Evolutionary conservation across 345 rosid species (phyloP).

Genomic region (Streptanthus diversifolius): DNA sequence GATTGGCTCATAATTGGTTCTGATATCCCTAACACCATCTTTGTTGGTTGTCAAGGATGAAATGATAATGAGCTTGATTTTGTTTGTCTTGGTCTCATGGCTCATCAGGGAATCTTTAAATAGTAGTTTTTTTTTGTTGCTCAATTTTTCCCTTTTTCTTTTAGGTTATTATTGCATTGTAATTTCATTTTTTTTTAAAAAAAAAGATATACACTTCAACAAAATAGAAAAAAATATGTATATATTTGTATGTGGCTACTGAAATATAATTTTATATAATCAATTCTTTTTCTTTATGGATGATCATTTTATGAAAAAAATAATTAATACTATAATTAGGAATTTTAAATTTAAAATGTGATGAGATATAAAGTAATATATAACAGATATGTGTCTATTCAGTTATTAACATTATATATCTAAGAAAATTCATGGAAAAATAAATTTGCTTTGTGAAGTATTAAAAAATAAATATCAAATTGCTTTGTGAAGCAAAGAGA

Average conservation of each 20-base stretch:
- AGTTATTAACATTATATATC: too few relatives aligned
- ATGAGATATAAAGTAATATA: too few relatives aligned
- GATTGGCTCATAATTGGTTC: slow-evolving; percentile 12
- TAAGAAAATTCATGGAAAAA: too few relatives aligned
- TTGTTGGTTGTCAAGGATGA: background rate
- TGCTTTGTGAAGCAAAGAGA: background rate
- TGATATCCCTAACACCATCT: slow-evolving; percentile 16
- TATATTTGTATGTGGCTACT: background rate
- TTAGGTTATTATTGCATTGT: too few relatives aligned
- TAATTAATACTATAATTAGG: too few relatives aligned
- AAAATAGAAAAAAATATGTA: background rate
- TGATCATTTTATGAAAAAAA: background rate
- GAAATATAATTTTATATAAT: background rate
- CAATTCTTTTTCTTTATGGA: background rate
- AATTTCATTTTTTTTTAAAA: too few relatives aligned
- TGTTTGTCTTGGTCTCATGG: background rate
- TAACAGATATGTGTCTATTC: too few relatives aligned
- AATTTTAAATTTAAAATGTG: too few relatives aligned
- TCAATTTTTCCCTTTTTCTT: background rate
- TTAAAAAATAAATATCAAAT: too few relatives aligned
- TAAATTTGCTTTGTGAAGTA: too few relatives aligned
- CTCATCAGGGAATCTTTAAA: background rate
- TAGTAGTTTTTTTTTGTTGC: background rate
- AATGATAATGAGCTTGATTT: background rate
- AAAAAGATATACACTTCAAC: too few relatives aligned